phyloP scores from a whole-genome alignment of 2,329 filamentous ascomycete species.

The Karstenula rhodostoma region DNA sequence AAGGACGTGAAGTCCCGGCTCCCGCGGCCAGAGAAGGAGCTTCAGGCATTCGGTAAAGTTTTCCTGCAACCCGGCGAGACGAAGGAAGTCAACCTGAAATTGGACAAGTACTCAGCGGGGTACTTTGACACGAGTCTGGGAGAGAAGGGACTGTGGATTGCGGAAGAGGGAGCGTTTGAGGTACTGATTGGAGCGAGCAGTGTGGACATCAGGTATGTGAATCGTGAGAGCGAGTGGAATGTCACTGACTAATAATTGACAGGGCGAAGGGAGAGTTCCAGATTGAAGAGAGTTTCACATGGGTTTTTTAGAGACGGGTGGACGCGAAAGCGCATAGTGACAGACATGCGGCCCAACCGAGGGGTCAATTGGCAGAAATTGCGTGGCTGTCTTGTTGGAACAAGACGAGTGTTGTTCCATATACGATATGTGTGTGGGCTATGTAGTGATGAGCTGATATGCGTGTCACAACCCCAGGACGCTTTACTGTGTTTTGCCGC shows the following conservation, averaged over 20 bases:
- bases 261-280: slow-evolving; percentile 8
- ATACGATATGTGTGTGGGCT: too few relatives aligned
- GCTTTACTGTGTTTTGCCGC: too few relatives aligned
- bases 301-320: slow-evolving; percentile 1
- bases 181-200: slow-evolving; percentile 69
- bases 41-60: slow-evolving; percentile 69
- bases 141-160: slow-evolving; percentile 64
- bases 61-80: slow-evolving; percentile 49
- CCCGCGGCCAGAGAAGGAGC: slow-evolving; percentile 73
- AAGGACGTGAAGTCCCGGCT: slow-evolving; percentile 69
- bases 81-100: slow-evolving; percentile 39
- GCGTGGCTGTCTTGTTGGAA: neutral
- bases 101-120: slow-evolving; percentile 59
- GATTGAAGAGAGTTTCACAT: slow-evolving; percentile 10
- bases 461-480: neutral
- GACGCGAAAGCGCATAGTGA: neutral
- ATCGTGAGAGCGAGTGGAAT: neutral
- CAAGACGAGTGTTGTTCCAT: neutral
- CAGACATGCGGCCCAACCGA: neutral
- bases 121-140: slow-evolving; percentile 69
- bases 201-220: slow-evolving; percentile 67
- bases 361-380: neutral
- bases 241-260: neutral
- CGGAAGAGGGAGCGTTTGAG: slow-evolving; percentile 69
- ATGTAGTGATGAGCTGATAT: neutral